A percentile compares a stretch with the other conserved stretches of the same genome.
Conservation (phyloP, 371 early-diverging fungal genomes). For the Mucor piriformis region DNA sequence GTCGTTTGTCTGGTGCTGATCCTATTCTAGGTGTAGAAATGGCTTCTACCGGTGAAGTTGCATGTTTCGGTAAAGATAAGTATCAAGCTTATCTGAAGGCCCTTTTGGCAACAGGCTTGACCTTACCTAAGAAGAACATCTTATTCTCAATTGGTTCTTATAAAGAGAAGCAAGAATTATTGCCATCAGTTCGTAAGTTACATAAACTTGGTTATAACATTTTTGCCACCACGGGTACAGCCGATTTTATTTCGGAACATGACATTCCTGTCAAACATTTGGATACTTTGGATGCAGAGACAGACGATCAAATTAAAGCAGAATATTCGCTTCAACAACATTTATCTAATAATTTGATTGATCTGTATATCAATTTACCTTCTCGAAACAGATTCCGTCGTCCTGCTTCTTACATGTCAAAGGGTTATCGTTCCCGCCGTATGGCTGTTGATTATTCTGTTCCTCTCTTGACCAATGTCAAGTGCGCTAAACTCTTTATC, state of each 20-base stretch:
- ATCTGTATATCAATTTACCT: conserved; percentile 97
- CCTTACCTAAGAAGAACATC: conserved; percentile 89
- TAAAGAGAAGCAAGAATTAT: conserved; percentile 93
- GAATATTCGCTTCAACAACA: conserved; percentile 94
- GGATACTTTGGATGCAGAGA: conserved; percentile 69
- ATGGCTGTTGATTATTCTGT: conserved; percentile 96
- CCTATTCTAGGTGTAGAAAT: conserved; percentile 97
- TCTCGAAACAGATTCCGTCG: conserved; percentile 94
- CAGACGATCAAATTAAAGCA: conserved; percentile 66
- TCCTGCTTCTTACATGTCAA: conserved; percentile 93
- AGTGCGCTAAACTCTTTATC: conserved; percentile 95
- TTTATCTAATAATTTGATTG: conserved; percentile 94
- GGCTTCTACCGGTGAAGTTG: conserved; percentile 98
- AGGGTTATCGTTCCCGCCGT: conserved; percentile 93
- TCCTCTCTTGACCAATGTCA: conserved; percentile 96
- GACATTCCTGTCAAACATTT: conserved; percentile 88
- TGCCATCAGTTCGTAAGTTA: conserved; percentile 82
- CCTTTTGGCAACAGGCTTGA: conserved; percentile 87
- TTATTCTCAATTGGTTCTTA: conserved; percentile 91
- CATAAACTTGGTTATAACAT: conserved; percentile 85
- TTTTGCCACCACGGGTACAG: conserved; percentile 95
- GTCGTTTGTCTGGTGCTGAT: conserved; percentile 93
- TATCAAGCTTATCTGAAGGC: conserved; percentile 96
- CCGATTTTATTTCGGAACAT: conserved; percentile 93
- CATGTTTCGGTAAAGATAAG: conserved; percentile 94